Conservation (phyloP, 441 rosid species). For the Jatropha multifida region DNA sequence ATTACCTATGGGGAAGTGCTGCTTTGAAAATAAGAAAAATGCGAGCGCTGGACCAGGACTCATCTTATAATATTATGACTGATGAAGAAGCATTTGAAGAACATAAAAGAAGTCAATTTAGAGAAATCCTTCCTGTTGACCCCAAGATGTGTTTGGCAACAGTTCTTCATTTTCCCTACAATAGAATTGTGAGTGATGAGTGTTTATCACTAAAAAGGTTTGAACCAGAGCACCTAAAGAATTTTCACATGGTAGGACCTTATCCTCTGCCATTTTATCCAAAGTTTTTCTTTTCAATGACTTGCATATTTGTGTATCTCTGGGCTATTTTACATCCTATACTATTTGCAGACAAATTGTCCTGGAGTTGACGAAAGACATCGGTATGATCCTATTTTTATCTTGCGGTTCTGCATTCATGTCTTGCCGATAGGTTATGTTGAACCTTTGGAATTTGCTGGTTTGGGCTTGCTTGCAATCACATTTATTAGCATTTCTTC, state of each 20-base stretch:
- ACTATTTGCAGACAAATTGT: slow-evolving; percentile 45
- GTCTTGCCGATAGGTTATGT: slow-evolving; percentile 57
- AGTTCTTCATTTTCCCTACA: slow-evolving; percentile 65
- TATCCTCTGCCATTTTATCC: slow-evolving; percentile 15
- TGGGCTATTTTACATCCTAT: slow-evolving; percentile 25
- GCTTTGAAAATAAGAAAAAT: slow-evolving; percentile 59
- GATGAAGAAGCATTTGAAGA: slow-evolving; percentile 55
- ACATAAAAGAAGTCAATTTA: slow-evolving; percentile 54
- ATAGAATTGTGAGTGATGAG: slow-evolving; percentile 44
- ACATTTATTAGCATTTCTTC: slow-evolving; percentile 87
- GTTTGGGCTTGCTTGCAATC: slow-evolving; percentile 88
- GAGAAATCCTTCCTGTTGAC: slow-evolving; percentile 80
- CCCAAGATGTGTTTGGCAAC: slow-evolving; percentile 70
- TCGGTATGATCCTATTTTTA: slow-evolving; percentile 84
- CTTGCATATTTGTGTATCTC: slow-evolving; percentile 1
- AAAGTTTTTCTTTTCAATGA: slow-evolving; percentile 15
- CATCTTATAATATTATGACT: slow-evolving; percentile 36
- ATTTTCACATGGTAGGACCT: slow-evolving; percentile 39
- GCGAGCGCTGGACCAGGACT: slow-evolving; percentile 39
- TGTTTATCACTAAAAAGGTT: slow-evolving; percentile 30
- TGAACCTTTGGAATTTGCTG: slow-evolving; percentile 83
- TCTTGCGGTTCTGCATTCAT: slow-evolving; percentile 69
- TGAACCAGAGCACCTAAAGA: slow-evolving; percentile 32
- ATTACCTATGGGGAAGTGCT: slow-evolving; percentile 83
- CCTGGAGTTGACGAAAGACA: slow-evolving; percentile 35